Percentiles rank a stretch among this genome's conserved stretches.
These are phyloP conservation scores for Albizia julibrissin DNA, from an alignment of 306 rosid genomes.

Conservation along the genomic window DNA sequence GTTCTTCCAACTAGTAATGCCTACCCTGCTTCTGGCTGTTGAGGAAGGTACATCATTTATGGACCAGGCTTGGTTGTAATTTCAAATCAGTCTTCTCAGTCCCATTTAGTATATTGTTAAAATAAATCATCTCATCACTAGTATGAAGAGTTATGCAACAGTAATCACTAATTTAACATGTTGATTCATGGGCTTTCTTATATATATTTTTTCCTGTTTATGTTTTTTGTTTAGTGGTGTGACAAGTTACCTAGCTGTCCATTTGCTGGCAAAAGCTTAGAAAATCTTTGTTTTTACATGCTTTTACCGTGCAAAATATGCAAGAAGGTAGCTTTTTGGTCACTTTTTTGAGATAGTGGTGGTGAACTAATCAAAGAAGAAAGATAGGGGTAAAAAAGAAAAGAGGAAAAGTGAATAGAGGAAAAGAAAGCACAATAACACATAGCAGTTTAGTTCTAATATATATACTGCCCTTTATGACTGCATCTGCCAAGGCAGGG, in stretches of 20 bases:
- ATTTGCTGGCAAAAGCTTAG: conserved; percentile 1
- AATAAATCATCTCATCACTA: not conserved
- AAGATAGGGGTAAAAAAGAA: not conserved
- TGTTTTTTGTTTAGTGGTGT: conserved; percentile 9
- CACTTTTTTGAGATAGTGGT: conserved; percentile 7
- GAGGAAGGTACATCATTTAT: conserved; percentile 40
- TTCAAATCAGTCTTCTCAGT: not conserved
- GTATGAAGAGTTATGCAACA: not conserved
- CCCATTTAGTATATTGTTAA: not conserved
- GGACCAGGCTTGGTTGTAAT: conserved; percentile 7
- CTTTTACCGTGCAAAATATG: not conserved
- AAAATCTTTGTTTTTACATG: not conserved
- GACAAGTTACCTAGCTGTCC: not conserved
- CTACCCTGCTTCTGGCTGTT: conserved; percentile 56
- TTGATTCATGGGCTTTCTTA: not conserved
- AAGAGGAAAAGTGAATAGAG: not conserved
- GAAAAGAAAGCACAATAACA: not conserved
- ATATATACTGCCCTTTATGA: not conserved
- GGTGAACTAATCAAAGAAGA: not conserved
- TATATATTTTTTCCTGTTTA: not conserved
- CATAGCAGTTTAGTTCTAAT: not conserved
- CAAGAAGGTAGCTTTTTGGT: conserved; percentile 12
- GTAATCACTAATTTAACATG: not conserved
- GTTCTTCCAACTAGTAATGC: conserved; percentile 45
- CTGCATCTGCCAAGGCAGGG: conserved; percentile 13